Evolutionary conservation across 2,329 filamentous ascomycete genomes (phyloP).

Genomic region (Penicillium concentricum): DNA sequence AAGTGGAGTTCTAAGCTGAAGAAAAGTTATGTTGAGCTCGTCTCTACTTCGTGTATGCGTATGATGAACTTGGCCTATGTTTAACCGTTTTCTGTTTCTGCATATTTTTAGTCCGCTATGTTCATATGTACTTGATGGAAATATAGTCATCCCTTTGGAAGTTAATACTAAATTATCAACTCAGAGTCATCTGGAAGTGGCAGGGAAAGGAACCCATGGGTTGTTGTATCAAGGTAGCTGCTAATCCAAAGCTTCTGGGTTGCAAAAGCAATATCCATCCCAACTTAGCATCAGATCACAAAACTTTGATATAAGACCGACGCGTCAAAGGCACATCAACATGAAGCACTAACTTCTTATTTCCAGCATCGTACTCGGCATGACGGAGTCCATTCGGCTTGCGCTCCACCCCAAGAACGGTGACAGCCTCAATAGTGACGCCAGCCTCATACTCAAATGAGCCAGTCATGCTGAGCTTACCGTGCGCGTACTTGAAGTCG

Average conservation of each 20-base stretch:
- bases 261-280: not conserved
- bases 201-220: too few species aligned
- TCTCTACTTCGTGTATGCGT: too few species aligned
- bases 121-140: too few species aligned
- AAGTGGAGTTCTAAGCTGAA: slow-evolving; percentile 5
- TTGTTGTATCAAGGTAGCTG: too few species aligned
- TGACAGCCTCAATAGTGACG: slow-evolving; percentile 31
- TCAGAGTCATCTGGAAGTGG: too few species aligned
- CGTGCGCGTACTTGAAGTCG: slow-evolving; percentile 57
- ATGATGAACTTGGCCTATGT: not conserved
- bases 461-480: slow-evolving; percentile 35
- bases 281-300: not conserved
- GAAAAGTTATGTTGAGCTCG: too few species aligned
- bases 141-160: too few species aligned
- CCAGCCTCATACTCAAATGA: slow-evolving; percentile 24
- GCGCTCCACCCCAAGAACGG: slow-evolving; percentile 24
- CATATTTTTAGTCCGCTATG: too few species aligned
- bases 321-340: slow-evolving; percentile 17
- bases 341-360: slow-evolving; percentile 15
- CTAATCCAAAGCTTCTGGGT: not conserved
- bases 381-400: slow-evolving; percentile 5
- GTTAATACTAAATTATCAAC: too few species aligned
- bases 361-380: slow-evolving; percentile 12
- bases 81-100: too few species aligned
- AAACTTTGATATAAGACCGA: not conserved